phyloP scores from a whole-genome alignment of 352 stramenopile genomes.

The Phytophthora fragariaefolia region DNA sequence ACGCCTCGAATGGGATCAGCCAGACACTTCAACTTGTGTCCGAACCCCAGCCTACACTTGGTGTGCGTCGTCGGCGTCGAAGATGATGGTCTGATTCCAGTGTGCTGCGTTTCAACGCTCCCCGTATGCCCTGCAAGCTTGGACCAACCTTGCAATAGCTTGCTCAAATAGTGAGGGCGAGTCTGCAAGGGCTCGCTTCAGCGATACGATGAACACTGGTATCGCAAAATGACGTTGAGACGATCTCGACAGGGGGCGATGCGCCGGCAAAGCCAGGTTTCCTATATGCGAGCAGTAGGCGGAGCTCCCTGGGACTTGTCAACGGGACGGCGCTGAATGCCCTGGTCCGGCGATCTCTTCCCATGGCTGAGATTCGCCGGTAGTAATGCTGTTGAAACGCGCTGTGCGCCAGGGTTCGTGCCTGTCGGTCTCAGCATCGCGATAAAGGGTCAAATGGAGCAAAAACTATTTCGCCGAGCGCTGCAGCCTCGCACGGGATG shows the following conservation, averaged over 20 bases:
- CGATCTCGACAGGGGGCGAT: no score
- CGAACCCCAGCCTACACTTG: background rate
- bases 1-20: conserved; percentile 8
- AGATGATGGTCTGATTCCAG: conserved; percentile 6
- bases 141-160: background rate
- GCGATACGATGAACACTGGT: no score
- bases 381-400: conserved; percentile 1
- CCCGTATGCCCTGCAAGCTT: background rate
- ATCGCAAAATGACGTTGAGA: no score
- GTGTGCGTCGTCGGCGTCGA: background rate
- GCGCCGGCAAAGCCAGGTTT: background rate
- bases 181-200: no score
- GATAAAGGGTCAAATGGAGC: background rate
- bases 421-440: conserved; percentile 9
- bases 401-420: background rate
- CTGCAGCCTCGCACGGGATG: background rate
- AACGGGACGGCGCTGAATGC: background rate
- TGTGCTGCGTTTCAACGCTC: conserved; percentile 2
- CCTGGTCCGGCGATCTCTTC: background rate
- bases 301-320: background rate
- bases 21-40: conserved; percentile 17
- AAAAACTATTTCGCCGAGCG: conserved; percentile 21
- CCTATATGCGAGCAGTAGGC: background rate
- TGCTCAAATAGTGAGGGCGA: no score
- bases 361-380: background rate